Evolutionary conservation across 306 rosid species (phyloP).

Genomic region (Quercus glauca): DNA sequence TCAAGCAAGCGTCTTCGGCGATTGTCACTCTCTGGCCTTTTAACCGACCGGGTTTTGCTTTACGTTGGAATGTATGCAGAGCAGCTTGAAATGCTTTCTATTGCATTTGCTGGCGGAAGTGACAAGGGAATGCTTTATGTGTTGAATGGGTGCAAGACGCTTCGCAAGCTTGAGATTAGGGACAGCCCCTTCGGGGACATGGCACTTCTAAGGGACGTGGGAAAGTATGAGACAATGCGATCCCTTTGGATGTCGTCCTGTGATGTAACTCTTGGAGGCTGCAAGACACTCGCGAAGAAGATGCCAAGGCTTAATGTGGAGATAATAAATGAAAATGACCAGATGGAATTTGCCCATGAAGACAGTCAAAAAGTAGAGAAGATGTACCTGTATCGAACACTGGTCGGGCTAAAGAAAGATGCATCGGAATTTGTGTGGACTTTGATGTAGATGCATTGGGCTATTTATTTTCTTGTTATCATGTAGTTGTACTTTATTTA

Average conservation of each 20-base stretch:
- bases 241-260: conserved; percentile 99
- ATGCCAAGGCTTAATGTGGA: conserved; percentile 86
- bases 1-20: conserved; percentile 80
- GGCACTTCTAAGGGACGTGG: conserved; percentile 80
- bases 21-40: conserved; percentile 65
- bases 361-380: conserved; percentile 64
- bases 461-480: neutral
- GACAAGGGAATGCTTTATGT: conserved; percentile 90
- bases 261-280: conserved; percentile 69
- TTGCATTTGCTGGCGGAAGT: conserved; percentile 86
- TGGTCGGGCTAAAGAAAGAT: conserved; percentile 74
- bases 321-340: conserved; percentile 70
- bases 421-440: conserved; percentile 85
- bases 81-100: conserved; percentile 84
- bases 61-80: conserved; percentile 89
- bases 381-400: conserved; percentile 81
- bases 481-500: conserved; percentile 50
- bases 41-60: conserved; percentile 75
- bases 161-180: conserved; percentile 89
- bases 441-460: conserved; percentile 40
- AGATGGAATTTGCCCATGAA: conserved; percentile 31
- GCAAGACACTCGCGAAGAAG: conserved; percentile 66
- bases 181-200: conserved; percentile 78
- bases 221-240: conserved; percentile 99
- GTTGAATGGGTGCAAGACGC: conserved; percentile 88